Evolutionary conservation across 2,329 filamentous ascomycete species (phyloP).

Genomic region (Microthyrium microscopicum): DNA sequence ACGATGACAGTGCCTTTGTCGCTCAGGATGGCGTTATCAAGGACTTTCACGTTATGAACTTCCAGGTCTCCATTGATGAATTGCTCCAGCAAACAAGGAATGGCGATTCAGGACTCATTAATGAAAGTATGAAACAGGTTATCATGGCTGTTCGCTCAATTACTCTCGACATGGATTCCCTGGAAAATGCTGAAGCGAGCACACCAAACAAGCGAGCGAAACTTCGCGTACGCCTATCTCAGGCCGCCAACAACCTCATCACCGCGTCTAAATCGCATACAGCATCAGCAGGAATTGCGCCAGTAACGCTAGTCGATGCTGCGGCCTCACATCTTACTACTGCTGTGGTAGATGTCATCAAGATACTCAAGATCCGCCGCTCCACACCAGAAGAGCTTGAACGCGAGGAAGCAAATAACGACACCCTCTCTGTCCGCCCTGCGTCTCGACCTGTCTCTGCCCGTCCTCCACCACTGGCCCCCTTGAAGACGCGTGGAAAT

Average conservation of each 20-base stretch:
- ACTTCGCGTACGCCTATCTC: slow-evolving; percentile 70
- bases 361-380: slow-evolving; percentile 64
- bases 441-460: not conserved
- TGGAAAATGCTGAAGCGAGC: slow-evolving; percentile 27
- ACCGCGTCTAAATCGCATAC: slow-evolving; percentile 89
- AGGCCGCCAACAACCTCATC: slow-evolving; percentile 87
- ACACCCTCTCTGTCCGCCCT: slow-evolving; percentile 11
- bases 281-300: slow-evolving; percentile 65
- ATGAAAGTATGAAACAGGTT: slow-evolving; percentile 77
- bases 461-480: slow-evolving; percentile 1
- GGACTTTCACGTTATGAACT: slow-evolving; percentile 85
- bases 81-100: slow-evolving; percentile 61
- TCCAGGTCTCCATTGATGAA: slow-evolving; percentile 88
- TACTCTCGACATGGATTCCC: slow-evolving; percentile 55
- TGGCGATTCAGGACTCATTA: slow-evolving; percentile 53
- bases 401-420: slow-evolving; percentile 47
- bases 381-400: slow-evolving; percentile 64
- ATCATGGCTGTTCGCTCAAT: slow-evolving; percentile 71
- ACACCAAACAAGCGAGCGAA: slow-evolving; percentile 28
- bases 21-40: slow-evolving; percentile 64
- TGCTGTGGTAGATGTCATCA: slow-evolving; percentile 71
- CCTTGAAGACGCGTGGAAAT: slow-evolving; percentile 2
- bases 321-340: slow-evolving; percentile 80
- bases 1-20: slow-evolving; percentile 50
- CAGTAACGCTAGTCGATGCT: slow-evolving; percentile 84